These are phyloP conservation scores for Penicillium longicatenatum DNA, from an alignment of 495 filamentous ascomycete species.

Conservation along the genomic window DNA sequence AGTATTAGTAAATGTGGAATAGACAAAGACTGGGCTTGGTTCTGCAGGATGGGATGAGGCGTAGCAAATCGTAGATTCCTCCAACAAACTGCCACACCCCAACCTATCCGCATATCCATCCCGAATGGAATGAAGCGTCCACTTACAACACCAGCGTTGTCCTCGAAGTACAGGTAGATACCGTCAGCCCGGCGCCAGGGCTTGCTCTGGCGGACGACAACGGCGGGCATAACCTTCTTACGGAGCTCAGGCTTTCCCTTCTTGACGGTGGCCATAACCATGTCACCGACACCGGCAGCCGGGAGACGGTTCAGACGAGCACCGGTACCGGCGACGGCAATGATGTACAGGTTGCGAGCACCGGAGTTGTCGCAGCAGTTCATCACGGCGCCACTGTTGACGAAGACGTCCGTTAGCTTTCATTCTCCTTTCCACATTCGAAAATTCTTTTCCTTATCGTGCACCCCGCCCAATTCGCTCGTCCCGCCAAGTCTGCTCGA, in stretches of 20 bases:
- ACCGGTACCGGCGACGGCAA: conserved; percentile 99
- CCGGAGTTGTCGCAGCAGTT: conserved; percentile 99
- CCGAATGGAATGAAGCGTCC: background rate
- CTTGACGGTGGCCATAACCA: conserved; percentile 99
- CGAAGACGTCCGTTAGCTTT: conserved; percentile 25
- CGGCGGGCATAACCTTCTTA: conserved; percentile 99
- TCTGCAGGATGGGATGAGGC: background rate
- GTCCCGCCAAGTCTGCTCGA: conserved; percentile 11
- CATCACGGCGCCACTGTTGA: conserved; percentile 85
- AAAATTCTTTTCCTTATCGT: conserved; percentile 13
- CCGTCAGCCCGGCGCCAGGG: conserved; percentile 97
- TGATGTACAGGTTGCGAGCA: conserved; percentile 99
- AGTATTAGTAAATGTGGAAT: background rate
- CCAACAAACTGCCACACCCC: background rate
- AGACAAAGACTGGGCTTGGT: background rate
- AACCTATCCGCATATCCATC: background rate
- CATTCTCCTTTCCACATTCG: conserved; percentile 8
- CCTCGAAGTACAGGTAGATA: conserved; percentile 99
- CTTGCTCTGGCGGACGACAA: conserved; percentile 98
- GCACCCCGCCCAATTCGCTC: conserved; percentile 16
- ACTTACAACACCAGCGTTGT: conserved; percentile 98
- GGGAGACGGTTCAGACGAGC: conserved; percentile 97
- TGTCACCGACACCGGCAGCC: conserved; percentile 97
- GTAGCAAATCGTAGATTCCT: background rate
- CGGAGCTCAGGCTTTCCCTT: conserved; percentile 99